A percentile compares a stretch with the other conserved stretches of the same genome.
phyloP scores from a whole-genome alignment of 371 early-diverging fungal species.

The Paramicrosporidium saccamoebae region DNA sequence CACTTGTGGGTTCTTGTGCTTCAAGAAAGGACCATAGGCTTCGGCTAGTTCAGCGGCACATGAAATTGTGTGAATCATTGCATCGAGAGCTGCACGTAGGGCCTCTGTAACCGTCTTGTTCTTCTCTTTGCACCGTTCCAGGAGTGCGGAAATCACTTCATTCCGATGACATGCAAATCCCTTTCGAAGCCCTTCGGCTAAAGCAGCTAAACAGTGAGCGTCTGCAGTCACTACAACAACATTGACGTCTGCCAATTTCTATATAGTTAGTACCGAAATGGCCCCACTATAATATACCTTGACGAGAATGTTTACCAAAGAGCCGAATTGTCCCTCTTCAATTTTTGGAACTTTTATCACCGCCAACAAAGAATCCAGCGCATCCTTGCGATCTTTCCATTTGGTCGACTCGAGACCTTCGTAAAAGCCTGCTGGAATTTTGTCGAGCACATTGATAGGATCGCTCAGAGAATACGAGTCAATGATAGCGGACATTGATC shows the following conservation, averaged over 20 bases:
- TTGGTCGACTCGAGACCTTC: constrained; percentile 37
- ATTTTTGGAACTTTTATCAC: constrained; percentile 35
- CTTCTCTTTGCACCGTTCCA: constrained; percentile 76
- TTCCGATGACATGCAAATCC: constrained; percentile 36
- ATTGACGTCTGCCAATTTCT: constrained; percentile 55
- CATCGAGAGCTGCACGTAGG: constrained; percentile 35
- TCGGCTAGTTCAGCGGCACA: no score
- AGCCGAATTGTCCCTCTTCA: constrained; percentile 28
- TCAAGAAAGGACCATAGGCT: constrained; percentile 13
- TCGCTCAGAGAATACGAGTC: constrained; percentile 53
- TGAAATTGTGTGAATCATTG: no score
- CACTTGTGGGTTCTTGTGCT: constrained; percentile 76
- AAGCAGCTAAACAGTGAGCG: constrained; percentile 41
- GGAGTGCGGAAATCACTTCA: constrained; percentile 23
- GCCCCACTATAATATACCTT: constrained; percentile 13
- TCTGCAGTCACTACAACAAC: constrained; percentile 37
- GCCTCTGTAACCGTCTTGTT: constrained; percentile 56
- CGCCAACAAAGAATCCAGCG: constrained; percentile 26
- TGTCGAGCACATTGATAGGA: constrained; percentile 51
- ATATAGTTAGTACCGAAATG: background rate
- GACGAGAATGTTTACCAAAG: constrained; percentile 38
- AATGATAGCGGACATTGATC: constrained; percentile 13
- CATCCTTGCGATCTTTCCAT: constrained; percentile 86
- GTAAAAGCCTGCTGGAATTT: constrained; percentile 43
- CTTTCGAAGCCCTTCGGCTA: constrained; percentile 41